These are phyloP conservation scores for Terfezia boudieri DNA, from an alignment of 495 filamentous ascomycete genomes.

Conservation along the genomic window DNA sequence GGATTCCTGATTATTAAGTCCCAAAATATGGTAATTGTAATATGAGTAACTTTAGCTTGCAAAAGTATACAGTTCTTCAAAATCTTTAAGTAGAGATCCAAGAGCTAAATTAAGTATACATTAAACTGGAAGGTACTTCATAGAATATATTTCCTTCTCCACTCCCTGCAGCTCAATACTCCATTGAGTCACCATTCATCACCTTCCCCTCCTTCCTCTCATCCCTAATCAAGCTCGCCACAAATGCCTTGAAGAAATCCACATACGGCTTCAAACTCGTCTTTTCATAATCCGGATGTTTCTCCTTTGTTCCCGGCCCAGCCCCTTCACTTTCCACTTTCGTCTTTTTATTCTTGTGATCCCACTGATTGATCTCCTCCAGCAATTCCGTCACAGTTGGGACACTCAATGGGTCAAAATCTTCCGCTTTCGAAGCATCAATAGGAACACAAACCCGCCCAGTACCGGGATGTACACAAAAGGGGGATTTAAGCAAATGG, in stretches of 20 bases:
- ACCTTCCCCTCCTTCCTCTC: background rate
- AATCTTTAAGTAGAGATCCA: no score
- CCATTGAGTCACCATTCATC: background rate
- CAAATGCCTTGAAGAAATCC: conserved; percentile 67
- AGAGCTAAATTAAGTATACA: no score
- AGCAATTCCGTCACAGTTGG: conserved; percentile 68
- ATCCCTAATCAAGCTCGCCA: conserved; percentile 18
- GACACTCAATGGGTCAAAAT: conserved; percentile 69
- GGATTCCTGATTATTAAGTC: no score
- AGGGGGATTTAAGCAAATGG: conserved; percentile 88
- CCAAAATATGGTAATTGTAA: no score
- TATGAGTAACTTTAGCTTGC: no score
- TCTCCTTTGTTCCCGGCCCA: conserved; percentile 2
- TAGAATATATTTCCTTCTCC: no score
- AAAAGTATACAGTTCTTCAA: no score
- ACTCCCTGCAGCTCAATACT: background rate
- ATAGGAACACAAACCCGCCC: conserved; percentile 91
- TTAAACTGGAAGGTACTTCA: no score
- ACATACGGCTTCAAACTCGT: conserved; percentile 84
- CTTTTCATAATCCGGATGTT: conserved; percentile 71
- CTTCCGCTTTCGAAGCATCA: conserved; percentile 40
- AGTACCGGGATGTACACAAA: conserved; percentile 87
- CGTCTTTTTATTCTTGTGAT: conserved; percentile 21
- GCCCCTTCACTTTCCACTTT: conserved; percentile 23
- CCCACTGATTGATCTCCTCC: conserved; percentile 60